Evolutionary conservation across 2,329 filamentous ascomycete genomes (phyloP), one percentile per base, ranked within the genome.

Genomic region (Graphilbum fragrans): DNA sequence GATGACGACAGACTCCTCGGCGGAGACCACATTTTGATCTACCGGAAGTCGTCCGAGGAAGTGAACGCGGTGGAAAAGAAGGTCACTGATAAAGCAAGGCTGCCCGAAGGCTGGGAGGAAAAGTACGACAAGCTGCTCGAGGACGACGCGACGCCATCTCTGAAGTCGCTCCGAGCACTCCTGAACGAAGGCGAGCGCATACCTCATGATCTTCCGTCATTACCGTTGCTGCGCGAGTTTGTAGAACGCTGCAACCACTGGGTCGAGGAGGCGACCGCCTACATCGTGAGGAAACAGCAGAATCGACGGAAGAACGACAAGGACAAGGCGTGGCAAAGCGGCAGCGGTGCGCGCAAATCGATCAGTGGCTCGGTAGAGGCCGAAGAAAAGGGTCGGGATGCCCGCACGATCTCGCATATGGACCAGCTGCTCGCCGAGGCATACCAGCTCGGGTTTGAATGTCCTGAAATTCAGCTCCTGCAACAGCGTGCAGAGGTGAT

Each of bases 231-330:
- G 52, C 83, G 80, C 62, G 76, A 81, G 50, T 98, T 94, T 64
- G 92, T 98, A 58, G 87, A 94, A 52, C 82, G 86, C 54, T 96
- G 92, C 67, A 93, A 94, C 60, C 87, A 94, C 57, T 95, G 93
- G 84, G 86, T 95, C 48, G 92, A 96, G 54, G 90, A 96, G 64
- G 92, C 92, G 49, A 92, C 86, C 54, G 88, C 84, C 57, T 98
- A 93, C 66, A 94, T 88, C 55, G 88, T 92, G 45, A 84, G 92
- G 52, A 98, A 98, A 66, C 90, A 95, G 65, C 90, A 95, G 62
- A 94, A 93, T 56, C 83, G 92, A 48, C 86, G 90, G 47, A 96
- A 96, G 63, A 94, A 83, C 59, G 90, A 95, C 54, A 92, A 86
- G 56, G 76, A 75, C 35, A 92, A 83, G 77, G 83, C 86, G 49